phyloP scores from a whole-genome alignment of 1,284 basidiomycete species.

The Tylopilus sp. region DNA sequence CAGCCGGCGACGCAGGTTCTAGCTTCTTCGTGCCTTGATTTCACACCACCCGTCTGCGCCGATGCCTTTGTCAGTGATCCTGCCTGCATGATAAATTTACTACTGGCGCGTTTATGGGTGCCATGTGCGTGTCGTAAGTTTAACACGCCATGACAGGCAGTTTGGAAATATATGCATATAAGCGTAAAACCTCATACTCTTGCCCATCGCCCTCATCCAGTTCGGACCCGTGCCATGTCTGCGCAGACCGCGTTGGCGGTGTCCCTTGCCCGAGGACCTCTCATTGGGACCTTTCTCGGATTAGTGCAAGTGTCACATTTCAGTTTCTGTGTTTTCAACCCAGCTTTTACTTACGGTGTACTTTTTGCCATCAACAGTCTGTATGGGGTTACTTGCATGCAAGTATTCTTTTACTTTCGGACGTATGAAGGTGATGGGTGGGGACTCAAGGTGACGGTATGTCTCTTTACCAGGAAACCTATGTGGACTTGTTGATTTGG shows the following conservation, averaged over 20 bases:
- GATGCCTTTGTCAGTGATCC: no score
- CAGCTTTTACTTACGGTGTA: slow-evolving; percentile 12
- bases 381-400: slow-evolving; percentile 43
- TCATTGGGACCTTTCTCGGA: slow-evolving; percentile 41
- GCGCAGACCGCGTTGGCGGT: slow-evolving; percentile 3
- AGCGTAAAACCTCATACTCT: no score
- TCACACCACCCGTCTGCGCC: no score
- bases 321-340: not conserved
- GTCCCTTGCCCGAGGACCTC: slow-evolving; percentile 36
- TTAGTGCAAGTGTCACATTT: slow-evolving; percentile 28
- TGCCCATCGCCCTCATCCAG: not conserved
- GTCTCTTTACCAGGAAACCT: slow-evolving; percentile 9
- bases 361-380: slow-evolving; percentile 21
- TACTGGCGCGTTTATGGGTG: no score
- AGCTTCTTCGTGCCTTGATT: no score
- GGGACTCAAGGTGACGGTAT: slow-evolving; percentile 36
- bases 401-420: slow-evolving; percentile 41
- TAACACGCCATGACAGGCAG: no score
- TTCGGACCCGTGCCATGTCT: slow-evolving; percentile 21
- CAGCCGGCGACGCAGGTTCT: no score
- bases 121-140: no score
- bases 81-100: no score
- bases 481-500: no score
- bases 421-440: slow-evolving; percentile 34
- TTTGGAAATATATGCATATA: no score